A percentile compares a stretch with the other conserved stretches of the same genome.
Evolutionary conservation across 2,329 filamentous ascomycete genomes (phyloP).

Genomic region (Lecanoromycetidae sp.): DNA sequence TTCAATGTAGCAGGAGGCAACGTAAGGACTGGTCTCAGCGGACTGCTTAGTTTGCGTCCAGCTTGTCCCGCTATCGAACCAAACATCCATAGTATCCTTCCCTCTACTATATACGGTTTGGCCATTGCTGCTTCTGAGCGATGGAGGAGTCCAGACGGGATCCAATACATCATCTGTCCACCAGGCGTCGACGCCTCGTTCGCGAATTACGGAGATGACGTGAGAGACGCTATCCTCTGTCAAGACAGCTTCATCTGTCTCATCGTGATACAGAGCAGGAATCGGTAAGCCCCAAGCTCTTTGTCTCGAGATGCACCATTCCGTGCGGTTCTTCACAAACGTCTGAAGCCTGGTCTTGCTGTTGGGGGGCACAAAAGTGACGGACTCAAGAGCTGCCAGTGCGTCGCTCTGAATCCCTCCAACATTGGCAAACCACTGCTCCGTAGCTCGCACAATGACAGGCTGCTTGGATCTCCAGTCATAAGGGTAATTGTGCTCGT

Average conservation of each 20-base stretch:
- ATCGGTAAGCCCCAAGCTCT: slow-evolving; percentile 95
- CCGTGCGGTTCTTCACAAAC: slow-evolving; percentile 75
- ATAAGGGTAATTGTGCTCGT: slow-evolving; percentile 90
- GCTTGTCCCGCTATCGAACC: slow-evolving; percentile 96
- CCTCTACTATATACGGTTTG: slow-evolving; percentile 53
- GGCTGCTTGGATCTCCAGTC: slow-evolving; percentile 95
- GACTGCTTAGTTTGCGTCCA: slow-evolving; percentile 51
- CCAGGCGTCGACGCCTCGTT: slow-evolving; percentile 83
- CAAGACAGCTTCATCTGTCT: slow-evolving; percentile 62
- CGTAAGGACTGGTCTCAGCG: slow-evolving; percentile 30
- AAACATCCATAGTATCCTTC: slow-evolving; percentile 96
- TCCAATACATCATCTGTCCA: slow-evolving; percentile 75
- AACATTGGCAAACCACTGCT: slow-evolving; percentile 96
- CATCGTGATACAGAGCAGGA: slow-evolving; percentile 66
- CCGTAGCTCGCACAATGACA: slow-evolving; percentile 80
- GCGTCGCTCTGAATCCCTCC: slow-evolving; percentile 66
- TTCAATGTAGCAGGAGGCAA: slow-evolving; percentile 82
- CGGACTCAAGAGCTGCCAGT: slow-evolving; percentile 54
- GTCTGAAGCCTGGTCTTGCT: slow-evolving; percentile 66
- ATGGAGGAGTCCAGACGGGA: slow-evolving; percentile 59
- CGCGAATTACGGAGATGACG: slow-evolving; percentile 64
- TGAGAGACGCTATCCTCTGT: slow-evolving; percentile 68
- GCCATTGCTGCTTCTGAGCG: slow-evolving; percentile 40
- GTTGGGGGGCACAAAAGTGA: slow-evolving; percentile 65
- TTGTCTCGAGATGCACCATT: slow-evolving; percentile 97